Conservation (phyloP, 164 flowering plant species). For the Vitis riparia region DNA sequence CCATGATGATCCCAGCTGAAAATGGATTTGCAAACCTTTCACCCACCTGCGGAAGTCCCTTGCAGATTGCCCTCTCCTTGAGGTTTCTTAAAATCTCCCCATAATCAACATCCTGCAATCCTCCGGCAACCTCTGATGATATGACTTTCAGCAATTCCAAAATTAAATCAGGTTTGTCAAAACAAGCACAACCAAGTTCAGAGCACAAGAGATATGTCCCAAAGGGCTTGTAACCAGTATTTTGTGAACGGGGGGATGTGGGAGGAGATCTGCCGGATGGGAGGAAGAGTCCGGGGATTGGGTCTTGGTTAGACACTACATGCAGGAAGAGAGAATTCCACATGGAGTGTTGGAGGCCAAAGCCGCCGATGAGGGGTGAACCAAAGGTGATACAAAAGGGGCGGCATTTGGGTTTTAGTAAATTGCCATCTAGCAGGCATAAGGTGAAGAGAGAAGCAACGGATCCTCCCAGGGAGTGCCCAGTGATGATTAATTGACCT, state of each 20-base stretch:
- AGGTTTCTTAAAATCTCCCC: conserved; percentile 2
- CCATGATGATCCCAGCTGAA: conserved; percentile 19
- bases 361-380: conserved; percentile 43
- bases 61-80: conserved; percentile 1
- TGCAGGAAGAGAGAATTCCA: conserved; percentile 46
- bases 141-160: no score
- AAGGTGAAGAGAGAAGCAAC: conserved; percentile 53
- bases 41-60: conserved; percentile 3
- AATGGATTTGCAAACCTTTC: conserved; percentile 6
- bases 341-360: conserved; percentile 19
- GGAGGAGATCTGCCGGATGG: not conserved
- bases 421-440: conserved; percentile 33
- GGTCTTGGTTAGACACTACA: conserved; percentile 29
- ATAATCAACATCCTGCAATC: no score
- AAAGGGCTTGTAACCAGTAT: conserved; percentile 33
- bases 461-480: conserved; percentile 48
- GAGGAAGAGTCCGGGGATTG: conserved; percentile 22
- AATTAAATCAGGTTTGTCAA: no score
- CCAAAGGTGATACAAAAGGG: conserved; percentile 55
- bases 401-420: conserved; percentile 9
- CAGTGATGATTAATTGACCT: conserved; percentile 31
- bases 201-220: conserved; percentile 46
- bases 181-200: conserved; percentile 23
- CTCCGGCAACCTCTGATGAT: no score
- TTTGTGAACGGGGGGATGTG: not conserved